Conservation (phyloP, 164 flowering plant genomes). For the Umbellularia californica region DNA sequence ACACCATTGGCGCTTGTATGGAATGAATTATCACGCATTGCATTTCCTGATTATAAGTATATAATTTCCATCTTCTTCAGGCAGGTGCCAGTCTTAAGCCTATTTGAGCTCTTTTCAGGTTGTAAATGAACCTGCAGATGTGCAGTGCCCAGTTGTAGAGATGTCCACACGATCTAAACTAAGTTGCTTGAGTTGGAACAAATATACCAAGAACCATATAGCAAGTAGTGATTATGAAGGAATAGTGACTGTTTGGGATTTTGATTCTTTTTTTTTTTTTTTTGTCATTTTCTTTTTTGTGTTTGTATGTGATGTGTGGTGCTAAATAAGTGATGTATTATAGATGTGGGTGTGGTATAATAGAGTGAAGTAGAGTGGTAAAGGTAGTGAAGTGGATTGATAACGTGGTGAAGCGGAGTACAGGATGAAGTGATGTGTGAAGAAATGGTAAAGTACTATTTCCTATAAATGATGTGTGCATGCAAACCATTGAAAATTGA, state of each 20-base stretch:
- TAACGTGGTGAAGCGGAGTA: no score
- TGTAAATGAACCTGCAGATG: conserved; percentile 80
- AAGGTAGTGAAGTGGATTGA: no score
- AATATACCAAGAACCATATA: conserved; percentile 66
- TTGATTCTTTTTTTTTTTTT: no score
- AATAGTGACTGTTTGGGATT: conserved; percentile 97
- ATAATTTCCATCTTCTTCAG: not conserved
- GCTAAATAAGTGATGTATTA: no score
- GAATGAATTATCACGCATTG: not conserved
- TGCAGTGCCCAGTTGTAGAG: conserved; percentile 83
- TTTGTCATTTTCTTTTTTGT: no score
- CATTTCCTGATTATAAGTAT: not conserved
- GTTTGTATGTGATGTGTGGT: no score
- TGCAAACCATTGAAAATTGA: no score
- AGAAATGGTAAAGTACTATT: no score
- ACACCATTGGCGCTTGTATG: not conserved
- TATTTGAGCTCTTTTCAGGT: conserved; percentile 42
- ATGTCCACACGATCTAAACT: conserved; percentile 92
- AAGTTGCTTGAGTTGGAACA: conserved; percentile 98
- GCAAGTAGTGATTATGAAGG: conserved; percentile 98
- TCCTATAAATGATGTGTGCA: no score
- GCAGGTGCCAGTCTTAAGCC: not conserved
- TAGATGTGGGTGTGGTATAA: no score
- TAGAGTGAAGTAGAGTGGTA: no score
- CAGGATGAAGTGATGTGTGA: no score